Conservation (phyloP, 345 rosid genomes). For the Salix udensis region DNA sequence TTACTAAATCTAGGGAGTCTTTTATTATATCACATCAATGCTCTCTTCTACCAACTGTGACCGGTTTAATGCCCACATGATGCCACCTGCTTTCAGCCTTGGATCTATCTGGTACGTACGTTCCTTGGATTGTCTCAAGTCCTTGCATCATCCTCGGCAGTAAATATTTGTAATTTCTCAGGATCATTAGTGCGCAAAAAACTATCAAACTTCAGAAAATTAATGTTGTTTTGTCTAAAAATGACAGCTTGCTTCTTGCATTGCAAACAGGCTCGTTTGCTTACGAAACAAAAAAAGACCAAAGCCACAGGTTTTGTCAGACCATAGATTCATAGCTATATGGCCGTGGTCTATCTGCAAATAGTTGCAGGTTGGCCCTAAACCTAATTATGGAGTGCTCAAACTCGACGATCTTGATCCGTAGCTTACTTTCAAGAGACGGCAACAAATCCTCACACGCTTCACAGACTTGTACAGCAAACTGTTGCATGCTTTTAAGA, state of each 20-base stretch:
- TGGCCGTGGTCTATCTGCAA: background rate
- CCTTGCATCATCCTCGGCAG: background rate
- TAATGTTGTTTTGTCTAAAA: background rate
- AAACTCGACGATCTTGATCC: background rate
- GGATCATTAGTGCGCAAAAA: background rate
- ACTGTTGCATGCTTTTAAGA: background rate
- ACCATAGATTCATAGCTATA: background rate
- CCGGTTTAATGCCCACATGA: conserved; percentile 20
- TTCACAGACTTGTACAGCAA: background rate
- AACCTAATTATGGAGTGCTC: background rate
- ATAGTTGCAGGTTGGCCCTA: background rate
- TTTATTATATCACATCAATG: conserved; percentile 28
- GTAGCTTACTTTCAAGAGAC: background rate
- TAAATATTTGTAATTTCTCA: background rate
- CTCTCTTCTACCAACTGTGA: conserved; percentile 24
- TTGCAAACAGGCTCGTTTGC: background rate
- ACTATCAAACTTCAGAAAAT: background rate
- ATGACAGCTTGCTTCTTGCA: background rate
- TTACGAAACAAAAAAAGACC: background rate
- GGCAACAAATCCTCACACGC: background rate
- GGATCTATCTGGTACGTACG: background rate
- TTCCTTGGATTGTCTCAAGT: background rate
- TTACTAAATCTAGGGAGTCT: background rate
- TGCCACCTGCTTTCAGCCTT: background rate
- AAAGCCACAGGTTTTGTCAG: background rate